Conservation (phyloP, 768 basidiomycete species). For the Lentinula aciculospora region DNA sequence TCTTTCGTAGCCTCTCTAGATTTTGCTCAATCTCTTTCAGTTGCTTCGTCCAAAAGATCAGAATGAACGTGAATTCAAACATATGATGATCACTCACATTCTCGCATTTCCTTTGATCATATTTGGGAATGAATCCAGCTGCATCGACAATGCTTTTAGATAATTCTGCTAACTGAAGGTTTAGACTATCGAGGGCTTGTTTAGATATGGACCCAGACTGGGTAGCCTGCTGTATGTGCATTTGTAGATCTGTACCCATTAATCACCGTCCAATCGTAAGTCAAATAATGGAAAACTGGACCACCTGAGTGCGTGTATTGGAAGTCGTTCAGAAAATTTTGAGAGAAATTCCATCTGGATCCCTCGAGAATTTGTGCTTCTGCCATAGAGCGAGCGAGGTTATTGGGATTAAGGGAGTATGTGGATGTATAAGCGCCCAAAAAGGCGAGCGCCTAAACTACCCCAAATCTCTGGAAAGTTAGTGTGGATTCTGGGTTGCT, state of each 20-base stretch:
- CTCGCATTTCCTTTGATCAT: conserved; percentile 72
- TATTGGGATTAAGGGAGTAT: too few species aligned
- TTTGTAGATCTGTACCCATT: conserved; percentile 12
- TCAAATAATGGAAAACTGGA: conserved; percentile 9
- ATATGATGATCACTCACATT: conserved; percentile 37
- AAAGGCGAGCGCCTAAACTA: too few species aligned
- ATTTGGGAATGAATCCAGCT: conserved; percentile 57
- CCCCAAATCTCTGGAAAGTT: too few species aligned
- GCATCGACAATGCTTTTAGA: conserved; percentile 62
- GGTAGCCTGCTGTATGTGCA: conserved; percentile 36
- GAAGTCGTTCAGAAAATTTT: conserved; percentile 45
- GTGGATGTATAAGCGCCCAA: too few species aligned
- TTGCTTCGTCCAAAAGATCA: conserved; percentile 41
- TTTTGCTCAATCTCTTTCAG: conserved; percentile 54
- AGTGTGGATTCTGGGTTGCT: too few species aligned
- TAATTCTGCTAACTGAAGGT: conserved; percentile 49
- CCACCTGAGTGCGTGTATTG: conserved; percentile 33
- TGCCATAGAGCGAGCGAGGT: background rate
- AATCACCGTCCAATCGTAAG: background rate
- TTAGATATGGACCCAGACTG: conserved; percentile 21
- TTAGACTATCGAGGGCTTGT: conserved; percentile 36
- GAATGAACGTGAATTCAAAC: conserved; percentile 10
- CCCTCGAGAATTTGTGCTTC: background rate
- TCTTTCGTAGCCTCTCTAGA: conserved; percentile 36
- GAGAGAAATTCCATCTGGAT: conserved; percentile 37